Base-by-base conservation (phyloP, 495 filamentous ascomycete species). In the Podospora conica region DNA sequence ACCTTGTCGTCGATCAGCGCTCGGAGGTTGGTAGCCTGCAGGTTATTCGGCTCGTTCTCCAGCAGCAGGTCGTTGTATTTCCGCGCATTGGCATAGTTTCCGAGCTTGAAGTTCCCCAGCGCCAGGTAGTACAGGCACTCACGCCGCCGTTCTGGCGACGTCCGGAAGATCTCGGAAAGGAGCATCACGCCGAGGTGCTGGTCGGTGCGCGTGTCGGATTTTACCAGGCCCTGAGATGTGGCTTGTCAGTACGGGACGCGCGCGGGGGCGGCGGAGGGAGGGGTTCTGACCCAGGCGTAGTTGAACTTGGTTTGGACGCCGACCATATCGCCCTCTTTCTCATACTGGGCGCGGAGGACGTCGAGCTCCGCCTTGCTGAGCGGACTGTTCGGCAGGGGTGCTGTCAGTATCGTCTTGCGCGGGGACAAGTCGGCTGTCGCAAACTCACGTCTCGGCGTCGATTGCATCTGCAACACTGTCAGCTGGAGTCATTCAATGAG, bases 271-370 rank as follows among this genome's bases (percentile, higher is more conserved):
- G 22, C 56, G 15, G 53, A 66, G 20, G 27, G 21, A 59, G 55
- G 63, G n/a, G 22, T 57, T 27, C 83, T 54, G 82, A 96, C 92
- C 95, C 95, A 98, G 72, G 96, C 94, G 76, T 91, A 98, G 86
- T 98, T 98, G 86, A 98, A 98, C 77, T 97, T 98, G 56, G 95
- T 98, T 77, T 98, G 95, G 27, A 98, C 87, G 56, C 93, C 92
- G 18, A 97, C 96, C 78, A 94, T 96, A 70, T 93, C 89, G 65
- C 94, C 95, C 77, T 98, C 95, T 77, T 94, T 93, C 74, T 97
- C 92, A 77, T 93, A 98, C 78, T 98, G 95, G 62, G 90, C 81
- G 63, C 93, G 90, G 22, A 98, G 83, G 58, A 98, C 94, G 74
- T 92, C 86, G 61, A 98, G 88, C 75, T 98, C 95, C 21, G 89